Evolutionary conservation across 169 alveolate genomes (phyloP), one percentile per base, ranked within the genome.

Genomic region (Plasmodium sp.): DNA sequence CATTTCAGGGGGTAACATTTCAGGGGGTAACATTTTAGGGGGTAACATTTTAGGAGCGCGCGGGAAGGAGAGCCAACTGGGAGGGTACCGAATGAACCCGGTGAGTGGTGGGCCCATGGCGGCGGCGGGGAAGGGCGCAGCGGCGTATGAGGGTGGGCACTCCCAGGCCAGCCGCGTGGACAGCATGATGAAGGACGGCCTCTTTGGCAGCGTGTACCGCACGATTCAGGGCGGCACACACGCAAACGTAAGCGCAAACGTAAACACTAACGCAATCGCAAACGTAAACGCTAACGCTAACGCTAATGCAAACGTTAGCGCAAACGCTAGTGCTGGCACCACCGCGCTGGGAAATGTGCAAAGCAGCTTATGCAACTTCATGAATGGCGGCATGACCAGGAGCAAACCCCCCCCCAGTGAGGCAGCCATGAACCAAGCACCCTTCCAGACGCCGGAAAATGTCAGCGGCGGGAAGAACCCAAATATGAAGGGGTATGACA

Each of bases 191-290:
- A 84, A 84, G 14, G 72, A 86, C 7, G 81, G 34, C 58, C 75
- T 75, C 5, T 84, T 62, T 86, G 54, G 82, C 18, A 86, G 31
- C 31, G 79, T 77, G n/a, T 77, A 77, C 72, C 94, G 72, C 9
- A 5, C 45, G 2, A 86, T 77, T 39, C 79, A 62, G 16, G 81
- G 31, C 36, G 82, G 5, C 34, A 34, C 18, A 12, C 10, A 1
- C 67, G n/a, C 41, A 1, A 86, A 77, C 45, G 16, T 27, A 12
- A 31, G 12, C 67, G n/a, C 41, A 1, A 86, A 77, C 45, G 16
- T 27, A 7, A 86, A 86, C 34, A 43, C 27, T 43, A 72, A 6
- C 31, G 71, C 81, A 10, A n/a, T 34, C 10, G 22, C 27, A 34
- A 74, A 41, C 31, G 41, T 88, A 12, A 79, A 77, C 27, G 67